Evolutionary conservation across 2,329 filamentous ascomycete species (phyloP).

Genomic region (Neoarthrinium moseri): DNA sequence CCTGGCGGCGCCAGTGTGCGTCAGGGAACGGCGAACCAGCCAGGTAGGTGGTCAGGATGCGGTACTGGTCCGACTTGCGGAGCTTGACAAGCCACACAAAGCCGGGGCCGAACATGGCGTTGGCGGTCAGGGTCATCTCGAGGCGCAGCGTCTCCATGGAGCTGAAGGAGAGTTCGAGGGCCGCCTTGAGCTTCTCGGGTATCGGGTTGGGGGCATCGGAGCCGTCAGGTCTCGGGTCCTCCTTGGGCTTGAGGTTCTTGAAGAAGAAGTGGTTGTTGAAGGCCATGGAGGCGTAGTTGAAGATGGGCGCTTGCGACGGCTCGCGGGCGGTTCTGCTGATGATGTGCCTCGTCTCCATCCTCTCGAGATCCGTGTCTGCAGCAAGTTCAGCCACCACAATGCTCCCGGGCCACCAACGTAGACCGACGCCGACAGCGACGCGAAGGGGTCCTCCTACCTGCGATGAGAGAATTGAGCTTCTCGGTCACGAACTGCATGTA

Average conservation of each 20-base stretch:
- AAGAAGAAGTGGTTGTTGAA: constrained; percentile 91
- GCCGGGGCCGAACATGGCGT: constrained; percentile 92
- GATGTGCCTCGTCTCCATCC: constrained; percentile 64
- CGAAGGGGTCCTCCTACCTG: constrained; percentile 51
- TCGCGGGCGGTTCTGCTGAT: constrained; percentile 76
- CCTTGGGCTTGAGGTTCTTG: constrained; percentile 42
- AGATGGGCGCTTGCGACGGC: constrained; percentile 72
- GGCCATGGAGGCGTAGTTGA: constrained; percentile 97
- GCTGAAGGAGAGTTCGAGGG: constrained; percentile 72
- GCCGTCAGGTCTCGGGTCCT: constrained; percentile 8
- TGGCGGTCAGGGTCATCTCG: constrained; percentile 78
- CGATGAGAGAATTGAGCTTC: constrained; percentile 72
- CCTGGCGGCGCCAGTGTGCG: constrained; percentile 76
- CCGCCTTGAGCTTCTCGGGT: constrained; percentile 43
- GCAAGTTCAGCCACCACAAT: constrained; percentile 9
- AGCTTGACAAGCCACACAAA: constrained; percentile 90
- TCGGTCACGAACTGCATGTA: constrained; percentile 76
- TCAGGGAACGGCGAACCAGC: constrained; percentile 85
- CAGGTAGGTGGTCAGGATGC: constrained; percentile 84
- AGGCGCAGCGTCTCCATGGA: constrained; percentile 78
- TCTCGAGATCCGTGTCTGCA: constrained; percentile 63
- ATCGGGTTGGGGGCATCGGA: constrained; percentile 4
- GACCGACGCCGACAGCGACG: too few relatives aligned
- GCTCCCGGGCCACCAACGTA: too few relatives aligned
- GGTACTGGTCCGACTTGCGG: constrained; percentile 44